These are phyloP conservation scores for Boletus edulis DNA, from an alignment of 768 basidiomycete species.

Conservation along the genomic window DNA sequence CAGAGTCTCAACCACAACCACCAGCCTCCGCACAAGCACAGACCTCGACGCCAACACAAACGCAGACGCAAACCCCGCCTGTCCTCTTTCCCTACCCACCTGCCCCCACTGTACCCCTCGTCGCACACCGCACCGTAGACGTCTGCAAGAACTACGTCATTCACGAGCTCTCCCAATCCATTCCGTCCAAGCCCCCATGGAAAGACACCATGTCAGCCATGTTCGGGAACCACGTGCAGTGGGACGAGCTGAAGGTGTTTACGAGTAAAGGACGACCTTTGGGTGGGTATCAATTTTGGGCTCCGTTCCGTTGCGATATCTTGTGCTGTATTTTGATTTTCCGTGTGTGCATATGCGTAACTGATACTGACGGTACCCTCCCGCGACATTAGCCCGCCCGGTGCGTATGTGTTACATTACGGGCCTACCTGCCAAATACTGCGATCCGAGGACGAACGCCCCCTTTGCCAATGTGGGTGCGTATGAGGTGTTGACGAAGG, in stretches of 20 bases:
- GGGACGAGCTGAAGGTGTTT: slow-evolving; percentile 70
- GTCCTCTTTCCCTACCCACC: slow-evolving; percentile 9
- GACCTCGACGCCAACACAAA: too few relatives aligned
- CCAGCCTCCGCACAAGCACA: not conserved
- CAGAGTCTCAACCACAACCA: not conserved
- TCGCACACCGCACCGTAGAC: slow-evolving; percentile 42
- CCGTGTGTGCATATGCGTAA: not conserved
- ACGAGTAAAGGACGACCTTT: slow-evolving; percentile 62
- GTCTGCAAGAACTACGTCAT: slow-evolving; percentile 70
- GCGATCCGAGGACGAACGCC: slow-evolving; percentile 75
- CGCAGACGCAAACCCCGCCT: slow-evolving; percentile 3
- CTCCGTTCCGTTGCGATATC: not conserved
- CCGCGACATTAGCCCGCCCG: slow-evolving; percentile 47
- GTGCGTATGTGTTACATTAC: slow-evolving; percentile 72
- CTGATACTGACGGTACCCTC: not conserved
- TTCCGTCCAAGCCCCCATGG: slow-evolving; percentile 55
- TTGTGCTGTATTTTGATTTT: not conserved
- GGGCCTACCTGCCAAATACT: slow-evolving; percentile 71
- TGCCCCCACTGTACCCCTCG: slow-evolving; percentile 8
- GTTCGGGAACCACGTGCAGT: slow-evolving; percentile 83
- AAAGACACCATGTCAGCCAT: slow-evolving; percentile 74
- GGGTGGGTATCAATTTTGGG: slow-evolving; percentile 37
- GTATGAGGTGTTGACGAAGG: slow-evolving; percentile 57
- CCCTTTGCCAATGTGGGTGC: slow-evolving; percentile 74
- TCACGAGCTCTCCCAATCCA: slow-evolving; percentile 54